Evolutionary conservation across 83 land plant genomes (phyloP).

Genomic region (Picea abies): DNA sequence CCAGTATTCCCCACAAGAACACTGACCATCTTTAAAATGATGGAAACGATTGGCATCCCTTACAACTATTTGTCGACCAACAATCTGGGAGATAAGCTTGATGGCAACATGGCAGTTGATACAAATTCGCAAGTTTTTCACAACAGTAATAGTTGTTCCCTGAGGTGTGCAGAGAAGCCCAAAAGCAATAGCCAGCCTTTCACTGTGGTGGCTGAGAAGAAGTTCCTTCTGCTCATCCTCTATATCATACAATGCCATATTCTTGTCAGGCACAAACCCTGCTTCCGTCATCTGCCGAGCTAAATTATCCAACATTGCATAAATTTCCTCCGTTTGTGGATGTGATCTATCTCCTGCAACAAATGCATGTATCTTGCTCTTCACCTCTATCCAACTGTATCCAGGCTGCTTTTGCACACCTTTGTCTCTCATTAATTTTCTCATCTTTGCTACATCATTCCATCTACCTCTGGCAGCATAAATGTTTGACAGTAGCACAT

Average conservation of each 20-base stretch:
- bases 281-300: constrained; percentile 6
- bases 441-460: constrained; percentile 13
- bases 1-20: too few relatives aligned
- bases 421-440: constrained; percentile 2
- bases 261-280: constrained; percentile 4
- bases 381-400: constrained; percentile 29
- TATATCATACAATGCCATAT: neutral
- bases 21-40: too few relatives aligned
- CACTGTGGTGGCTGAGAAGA: neutral
- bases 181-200: neutral
- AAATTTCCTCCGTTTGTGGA: constrained; percentile 3
- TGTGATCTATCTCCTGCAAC: constrained; percentile 15
- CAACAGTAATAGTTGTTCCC: neutral
- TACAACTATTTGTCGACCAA: neutral
- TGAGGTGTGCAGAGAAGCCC: neutral
- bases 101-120: neutral
- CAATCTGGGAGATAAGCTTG: neutral
- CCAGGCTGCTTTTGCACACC: constrained; percentile 15
- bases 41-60: neutral
- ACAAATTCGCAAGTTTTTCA: neutral
- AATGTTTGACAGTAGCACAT: constrained; percentile 9
- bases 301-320: constrained; percentile 6
- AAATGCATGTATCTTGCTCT: constrained; percentile 15
- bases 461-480: constrained; percentile 26
- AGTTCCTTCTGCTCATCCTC: constrained; percentile 13